Conservation (phyloP, 2,329 filamentous ascomycete species). For the Microcera coccophila region DNA sequence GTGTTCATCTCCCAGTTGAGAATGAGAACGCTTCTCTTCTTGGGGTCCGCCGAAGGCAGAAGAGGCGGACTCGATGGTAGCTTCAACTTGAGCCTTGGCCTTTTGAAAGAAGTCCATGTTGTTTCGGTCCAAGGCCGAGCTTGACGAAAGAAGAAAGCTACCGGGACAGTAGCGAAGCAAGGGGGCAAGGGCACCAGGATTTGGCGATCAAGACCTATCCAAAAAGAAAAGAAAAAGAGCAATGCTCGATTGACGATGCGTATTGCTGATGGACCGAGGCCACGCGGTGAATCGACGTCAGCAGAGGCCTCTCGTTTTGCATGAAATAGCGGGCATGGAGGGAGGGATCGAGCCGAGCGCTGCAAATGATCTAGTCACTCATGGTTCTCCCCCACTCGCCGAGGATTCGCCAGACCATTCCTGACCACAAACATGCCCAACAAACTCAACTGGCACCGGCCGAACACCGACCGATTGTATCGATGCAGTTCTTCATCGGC, state of each 20-base stretch:
- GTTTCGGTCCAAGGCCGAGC: not conserved
- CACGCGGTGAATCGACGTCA: not conserved
- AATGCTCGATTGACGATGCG: not conserved
- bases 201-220: not conserved
- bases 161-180: not conserved
- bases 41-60: slow-evolving; percentile 34
- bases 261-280: not conserved
- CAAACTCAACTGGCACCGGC: no score
- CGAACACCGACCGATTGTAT: no score
- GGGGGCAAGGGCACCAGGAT: not conserved
- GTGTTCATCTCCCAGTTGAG: slow-evolving; percentile 39
- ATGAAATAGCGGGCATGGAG: not conserved
- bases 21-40: slow-evolving; percentile 44
- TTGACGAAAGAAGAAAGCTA: not conserved
- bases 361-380: not conserved
- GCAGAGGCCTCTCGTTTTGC: not conserved
- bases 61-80: slow-evolving; percentile 24
- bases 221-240: not conserved
- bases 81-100: slow-evolving; percentile 23
- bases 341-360: not conserved
- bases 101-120: slow-evolving; percentile 40
- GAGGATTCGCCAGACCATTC: no score
- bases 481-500: no score
- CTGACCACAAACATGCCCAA: no score
- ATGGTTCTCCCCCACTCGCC: not conserved